Percentiles rank a stretch among this genome's conserved stretches.
phyloP scores from a whole-genome alignment of 768 basidiomycete species.

The Gautieria morchelliformis region DNA sequence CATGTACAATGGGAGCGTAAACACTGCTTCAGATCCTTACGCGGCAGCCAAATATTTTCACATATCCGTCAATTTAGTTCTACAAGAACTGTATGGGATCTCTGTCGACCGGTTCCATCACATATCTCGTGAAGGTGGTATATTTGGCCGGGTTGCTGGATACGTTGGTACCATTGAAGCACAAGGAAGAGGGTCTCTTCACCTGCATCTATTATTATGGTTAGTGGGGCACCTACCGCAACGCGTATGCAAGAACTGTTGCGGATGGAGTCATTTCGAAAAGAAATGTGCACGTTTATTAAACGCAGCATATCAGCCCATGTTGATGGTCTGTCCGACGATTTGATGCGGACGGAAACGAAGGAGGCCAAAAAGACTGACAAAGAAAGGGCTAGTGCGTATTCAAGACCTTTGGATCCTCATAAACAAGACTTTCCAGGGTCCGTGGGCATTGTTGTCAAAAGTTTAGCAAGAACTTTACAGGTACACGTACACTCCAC shows the following conservation, averaged over 20 bases:
- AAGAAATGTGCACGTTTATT: conserved; percentile 22
- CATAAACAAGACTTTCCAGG: not conserved
- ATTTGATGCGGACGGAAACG: no score
- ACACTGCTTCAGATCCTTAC: conserved; percentile 30
- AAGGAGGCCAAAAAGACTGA: conserved; percentile 19
- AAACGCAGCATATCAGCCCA: conserved; percentile 23
- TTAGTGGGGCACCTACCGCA: conserved; percentile 19
- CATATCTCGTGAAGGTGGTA: conserved; percentile 17
- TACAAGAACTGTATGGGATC: no score
- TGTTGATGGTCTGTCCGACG: conserved; percentile 16
- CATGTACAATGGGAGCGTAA: conserved; percentile 11
- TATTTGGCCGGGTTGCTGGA: conserved; percentile 23
- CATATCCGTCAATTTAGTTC: conserved; percentile 22
- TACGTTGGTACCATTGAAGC: conserved; percentile 31
- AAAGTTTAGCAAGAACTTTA: no score
- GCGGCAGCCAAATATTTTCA: conserved; percentile 34
- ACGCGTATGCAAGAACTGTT: conserved; percentile 11
- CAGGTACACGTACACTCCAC: conserved; percentile 16
- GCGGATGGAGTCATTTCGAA: conserved; percentile 17
- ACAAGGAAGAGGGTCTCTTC: no score
- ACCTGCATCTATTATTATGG: no score
- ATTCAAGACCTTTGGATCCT: conserved; percentile 27
- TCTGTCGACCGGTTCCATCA: conserved; percentile 20
- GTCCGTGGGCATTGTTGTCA: not conserved
- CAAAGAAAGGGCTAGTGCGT: conserved; percentile 20